phyloP scores from a whole-genome alignment of 257 asterid species.

The Solanum arcanum region DNA sequence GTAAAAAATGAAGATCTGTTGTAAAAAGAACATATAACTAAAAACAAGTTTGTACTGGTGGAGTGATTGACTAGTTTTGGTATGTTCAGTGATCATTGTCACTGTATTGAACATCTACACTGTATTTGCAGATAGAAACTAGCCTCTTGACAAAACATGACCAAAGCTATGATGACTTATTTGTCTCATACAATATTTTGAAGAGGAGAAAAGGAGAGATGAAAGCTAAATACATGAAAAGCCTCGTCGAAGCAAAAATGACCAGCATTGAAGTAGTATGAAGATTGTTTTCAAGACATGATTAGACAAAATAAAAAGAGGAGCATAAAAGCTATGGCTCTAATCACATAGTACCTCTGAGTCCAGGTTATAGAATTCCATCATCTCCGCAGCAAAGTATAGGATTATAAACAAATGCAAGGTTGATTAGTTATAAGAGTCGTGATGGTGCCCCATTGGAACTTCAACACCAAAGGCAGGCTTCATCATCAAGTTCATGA shows the following conservation, averaged over 20 bases:
- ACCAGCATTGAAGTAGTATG: background rate
- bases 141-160: background rate
- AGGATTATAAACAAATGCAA: background rate
- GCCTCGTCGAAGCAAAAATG: background rate
- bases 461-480: slow-evolving; percentile 1
- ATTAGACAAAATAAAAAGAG: background rate
- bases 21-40: background rate
- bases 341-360: background rate
- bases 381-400: background rate
- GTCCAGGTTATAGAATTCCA: background rate
- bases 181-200: background rate
- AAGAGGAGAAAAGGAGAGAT: background rate
- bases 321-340: background rate
- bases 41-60: background rate
- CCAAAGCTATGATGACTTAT: background rate
- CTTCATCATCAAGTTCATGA: background rate
- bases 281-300: background rate
- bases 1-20: background rate
- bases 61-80: background rate
- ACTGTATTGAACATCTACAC: background rate
- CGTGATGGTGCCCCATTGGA: background rate
- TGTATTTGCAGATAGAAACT: background rate
- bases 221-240: background rate
- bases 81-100: background rate
- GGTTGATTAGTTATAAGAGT: background rate